Evolutionary conservation across 2,329 filamentous ascomycete species (phyloP), one percentile per base, ranked within the genome.

Genomic region (Neopestalotiopsis rosae): DNA sequence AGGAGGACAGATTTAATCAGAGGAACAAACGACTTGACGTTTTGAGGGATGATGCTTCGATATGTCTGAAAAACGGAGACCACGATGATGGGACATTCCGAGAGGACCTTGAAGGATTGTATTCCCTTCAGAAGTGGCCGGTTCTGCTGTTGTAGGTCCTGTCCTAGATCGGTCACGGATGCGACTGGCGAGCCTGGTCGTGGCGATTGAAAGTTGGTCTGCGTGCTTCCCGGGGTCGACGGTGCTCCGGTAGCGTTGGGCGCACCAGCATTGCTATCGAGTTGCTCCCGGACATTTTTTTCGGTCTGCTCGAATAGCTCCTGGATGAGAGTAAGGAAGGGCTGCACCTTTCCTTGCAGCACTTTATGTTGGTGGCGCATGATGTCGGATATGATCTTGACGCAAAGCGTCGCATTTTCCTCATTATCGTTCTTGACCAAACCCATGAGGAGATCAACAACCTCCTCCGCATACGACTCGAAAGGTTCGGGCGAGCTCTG

Each of bases 41-140:
- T 98, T 68, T 91, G 88, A 49, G 90, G 86, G 2, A 97, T 95
- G 5, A 92, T 92, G 61, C 82, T 85, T 63, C 95, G 90, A 76
- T 99, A 96, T 5, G 95, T 92, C 81, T 99, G 96, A 79, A 99
- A 98, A 72, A 99, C 94, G 4, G 95, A 98, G 1, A 99, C 96
- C 3, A 99, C 96, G 56, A 99, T 98, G 66, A 99, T 99, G 0
- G 96, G 96, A 75, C 96, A 99, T 80, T 99, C 96, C 1, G 95
- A 94, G 4, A 99, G 88, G 30, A 99, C 95, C 80, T 98, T 99
- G 88, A 99, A 99, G 1, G 96, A 99, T 79, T 97, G 94, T 94
- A 98, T 98, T 38, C 96, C 96, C 81, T 94, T 97, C 67, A 95
- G 84, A 42, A 99, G 82, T 63, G 94, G 92, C 69, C 95, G 90